Evolutionary conservation across 257 asterid genomes (phyloP), one percentile per base, ranked within the genome.

Genomic region (Thymus mandschuricus): DNA sequence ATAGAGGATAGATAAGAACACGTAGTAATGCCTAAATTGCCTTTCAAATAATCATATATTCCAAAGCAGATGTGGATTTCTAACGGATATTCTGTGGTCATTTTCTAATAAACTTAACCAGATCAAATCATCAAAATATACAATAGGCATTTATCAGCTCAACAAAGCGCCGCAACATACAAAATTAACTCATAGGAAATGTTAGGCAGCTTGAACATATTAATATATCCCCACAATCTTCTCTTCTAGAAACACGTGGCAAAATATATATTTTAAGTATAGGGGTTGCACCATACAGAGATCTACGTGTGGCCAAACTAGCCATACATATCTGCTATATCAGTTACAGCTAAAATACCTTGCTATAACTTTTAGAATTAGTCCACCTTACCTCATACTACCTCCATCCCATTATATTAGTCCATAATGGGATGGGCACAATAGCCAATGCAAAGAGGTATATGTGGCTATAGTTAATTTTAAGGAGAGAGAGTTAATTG

Each of bases 81-180:
- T 31, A 28, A 3, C 6, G n/a, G 30, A 15, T 66, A 48, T 9
- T 64, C 12, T 33, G 46, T 62, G 56, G 48, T 27, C 35, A 58
- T 45, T 64, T 73, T 21, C 45, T 10, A 15, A 45, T 46, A 60
- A 34, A 59, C 49, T 60, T 38, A 13, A 71, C 33, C 41, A 49
- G 69, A 35, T 49, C 69, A 10, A 60, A 71, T 71, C 54, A 49
- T 61, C 4, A 5, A 58, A 57, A 58, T 48, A 57, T 10, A 28
- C 7, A 46, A 64, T 60, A 10, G 35, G 33, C 51, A 21, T 67
- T 15, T 34, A 6, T 29, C 62, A 13, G n/a, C 48, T 31, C 60
- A 7, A 49, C 34, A 1, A 33, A 1, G 4, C 40, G 43, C 4
- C 6, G 35, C 3, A 33, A 0, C 33, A n/a, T 49, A 59, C 60